Evolutionary conservation across 345 rosid genomes (phyloP).

Genomic region (Triadica sebifera): DNA sequence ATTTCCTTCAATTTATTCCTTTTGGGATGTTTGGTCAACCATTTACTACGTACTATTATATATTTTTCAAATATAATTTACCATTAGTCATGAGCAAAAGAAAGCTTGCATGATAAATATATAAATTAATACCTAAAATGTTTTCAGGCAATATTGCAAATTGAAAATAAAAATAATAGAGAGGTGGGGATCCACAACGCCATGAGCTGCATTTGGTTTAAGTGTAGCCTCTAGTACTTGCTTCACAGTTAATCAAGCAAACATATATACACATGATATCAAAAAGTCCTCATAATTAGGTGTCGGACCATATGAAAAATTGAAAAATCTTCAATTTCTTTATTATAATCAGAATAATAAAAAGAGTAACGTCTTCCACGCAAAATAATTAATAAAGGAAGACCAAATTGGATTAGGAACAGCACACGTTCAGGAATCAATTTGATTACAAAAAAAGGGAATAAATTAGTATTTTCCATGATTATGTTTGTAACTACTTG

Average conservation of each 20-base stretch:
- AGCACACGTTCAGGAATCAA: not conserved
- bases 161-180: not conserved
- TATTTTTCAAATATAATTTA: not conserved
- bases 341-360: not conserved
- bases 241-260: slow-evolving; percentile 14
- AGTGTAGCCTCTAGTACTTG: not conserved
- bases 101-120: too few relatives aligned
- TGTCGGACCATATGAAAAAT: slow-evolving; percentile 8
- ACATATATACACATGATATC: not conserved
- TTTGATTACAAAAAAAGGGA: not conserved
- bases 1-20: not conserved
- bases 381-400: not conserved
- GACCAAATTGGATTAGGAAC: not conserved
- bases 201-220: not conserved
- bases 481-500: not conserved
- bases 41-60: not conserved
- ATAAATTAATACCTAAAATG: too few relatives aligned
- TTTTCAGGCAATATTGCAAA: not conserved
- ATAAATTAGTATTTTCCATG: not conserved
- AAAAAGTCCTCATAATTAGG: slow-evolving; percentile 13
- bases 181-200: not conserved
- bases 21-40: not conserved
- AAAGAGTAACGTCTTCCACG: not conserved
- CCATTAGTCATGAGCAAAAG: not conserved
- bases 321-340: slow-evolving; percentile 4